Base-by-base conservation (phyloP, 805 yeast genomes). In the Wickerhamomyces silvicola region DNA sequence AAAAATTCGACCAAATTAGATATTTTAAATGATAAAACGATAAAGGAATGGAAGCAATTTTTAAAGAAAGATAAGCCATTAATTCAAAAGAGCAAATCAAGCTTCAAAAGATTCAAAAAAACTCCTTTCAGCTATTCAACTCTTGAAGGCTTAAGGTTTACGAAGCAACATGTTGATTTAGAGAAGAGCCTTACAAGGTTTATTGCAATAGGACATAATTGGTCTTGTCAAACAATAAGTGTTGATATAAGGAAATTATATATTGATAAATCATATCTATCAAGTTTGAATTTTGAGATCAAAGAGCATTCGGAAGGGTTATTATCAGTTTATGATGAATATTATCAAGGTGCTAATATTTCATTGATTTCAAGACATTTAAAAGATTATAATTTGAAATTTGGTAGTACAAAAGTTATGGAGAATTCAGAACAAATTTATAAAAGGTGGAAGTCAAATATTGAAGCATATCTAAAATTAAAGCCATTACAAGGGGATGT, bases 221-320 rank as follows among this genome's bases (percentile, higher is more conserved):
- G 56, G 56, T 46, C 54, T 1, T 51, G 53, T 28, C 56, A 51
- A 32, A 51, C 56, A 1, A 17, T 51, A 3, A 19, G 32, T 3
- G 39, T 49, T n/a, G 45, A 49, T 31, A 16, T 41, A 10, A 36
- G 35, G 26, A 39, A 43, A 12, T 25, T 51, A 8, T 51, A 32
- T 26, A 7, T 17, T 2, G 50, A 49, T 22, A 30, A 34, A 16
- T 16, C 31, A 4, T 35, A 47, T 27, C 21, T 31, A 4, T 17
- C 30, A 2, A 17, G 14, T 0, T 15, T 30, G 5, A 29, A 28
- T 3, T 28, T 14, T 13, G 15, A 25, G 6, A 18, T 12, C 6
- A 14, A 18, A 7, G 28, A 30, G 5, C 12, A 22, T 4, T n/a
- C n/a, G n/a, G 18, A 24, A 3, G 42, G 37, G n/a, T 25, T 49